Evolutionary conservation across 768 basidiomycete species (phyloP), one percentile per base, ranked within the genome.

Genomic region (Lenzites betulinus): DNA sequence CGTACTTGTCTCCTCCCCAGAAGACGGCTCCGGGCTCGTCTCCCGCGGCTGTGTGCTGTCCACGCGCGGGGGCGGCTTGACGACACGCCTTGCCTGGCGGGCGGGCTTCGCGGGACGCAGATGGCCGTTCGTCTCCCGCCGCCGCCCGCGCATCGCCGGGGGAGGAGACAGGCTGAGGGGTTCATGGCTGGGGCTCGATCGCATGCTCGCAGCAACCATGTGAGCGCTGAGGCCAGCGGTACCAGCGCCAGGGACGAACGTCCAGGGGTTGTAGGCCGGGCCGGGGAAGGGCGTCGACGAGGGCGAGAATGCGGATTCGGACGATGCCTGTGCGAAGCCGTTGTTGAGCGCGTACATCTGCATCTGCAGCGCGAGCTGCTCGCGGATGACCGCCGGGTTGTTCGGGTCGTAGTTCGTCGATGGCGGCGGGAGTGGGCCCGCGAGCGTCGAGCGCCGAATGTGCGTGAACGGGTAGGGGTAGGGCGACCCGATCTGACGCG

Each of bases 21-120:
- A 86, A 11, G 86, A 87, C 46, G 83, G 81, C 74, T 92, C 90
- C 0, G 89, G 90, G 63, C 87, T 90, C 12, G 90, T 92, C 64
- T 92, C 90, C 42, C 90, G 76, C 7, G 90, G 90, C 66, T 92
- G 89, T 0, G 90, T 93, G 66, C 89, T 92, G 66, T 91, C 88
- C 18, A 92, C 90, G 13, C 90, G 79, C 11, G 88, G 89, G 1
- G 90, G 90, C 1, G 86, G 87, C 68, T 85, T 85, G 36, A 86
- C 73, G 11, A 25, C 11, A 52, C 78, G 72, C 38, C 64, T 59
- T 25, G 55, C 52, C 33, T 48, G 59, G 12, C 59, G 52, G 18
- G 49, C 58, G 38, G 42, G 33, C 56, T 67, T 71, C 35, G 71
- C 70, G 13, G 51, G 25, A 12, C 76, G 71, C 20, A 80, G 59